Evolutionary conservation across 176 grass and related monocot genomes (phyloP).

Genomic region (Cenchrus fungigraminus): DNA sequence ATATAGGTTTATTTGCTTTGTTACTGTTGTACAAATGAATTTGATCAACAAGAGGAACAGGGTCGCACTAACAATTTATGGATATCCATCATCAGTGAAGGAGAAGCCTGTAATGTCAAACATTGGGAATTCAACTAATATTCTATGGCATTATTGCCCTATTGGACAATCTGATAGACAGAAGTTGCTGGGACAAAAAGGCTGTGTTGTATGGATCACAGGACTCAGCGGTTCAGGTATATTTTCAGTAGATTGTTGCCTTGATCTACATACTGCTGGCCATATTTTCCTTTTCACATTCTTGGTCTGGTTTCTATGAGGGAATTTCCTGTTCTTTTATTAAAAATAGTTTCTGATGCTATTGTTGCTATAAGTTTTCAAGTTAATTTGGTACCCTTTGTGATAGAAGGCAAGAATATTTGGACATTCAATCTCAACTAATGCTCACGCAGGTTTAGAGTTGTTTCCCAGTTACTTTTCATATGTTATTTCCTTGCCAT

Average conservation of each 20-base stretch:
- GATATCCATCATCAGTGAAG: constrained; percentile 46
- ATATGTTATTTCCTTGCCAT: constrained; percentile 16
- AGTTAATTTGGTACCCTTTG: constrained; percentile 19
- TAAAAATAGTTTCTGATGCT: neutral
- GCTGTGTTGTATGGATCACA: constrained; percentile 93
- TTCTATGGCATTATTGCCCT: constrained; percentile 82
- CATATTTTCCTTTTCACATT: constrained; percentile 1
- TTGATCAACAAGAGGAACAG: constrained; percentile 1
- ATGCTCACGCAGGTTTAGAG: neutral
- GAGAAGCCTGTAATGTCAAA: constrained; percentile 57
- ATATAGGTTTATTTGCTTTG: neutral
- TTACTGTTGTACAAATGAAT: constrained; percentile 23
- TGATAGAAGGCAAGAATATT: constrained; percentile 22
- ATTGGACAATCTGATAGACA: constrained; percentile 62
- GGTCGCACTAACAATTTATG: constrained; percentile 27
- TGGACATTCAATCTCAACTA: constrained; percentile 2
- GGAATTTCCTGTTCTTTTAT: neutral
- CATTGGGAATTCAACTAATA: constrained; percentile 83
- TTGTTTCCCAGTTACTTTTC: constrained; percentile 6
- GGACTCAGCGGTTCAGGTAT: constrained; percentile 91
- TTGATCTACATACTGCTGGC: constrained; percentile 16
- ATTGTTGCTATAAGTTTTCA: neutral
- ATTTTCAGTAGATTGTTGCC: neutral
- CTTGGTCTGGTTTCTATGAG: constrained; percentile 10
- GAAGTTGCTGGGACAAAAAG: constrained; percentile 76